Evolutionary conservation across 306 rosid genomes (phyloP).

Genomic region (Prunus armeniaca): DNA sequence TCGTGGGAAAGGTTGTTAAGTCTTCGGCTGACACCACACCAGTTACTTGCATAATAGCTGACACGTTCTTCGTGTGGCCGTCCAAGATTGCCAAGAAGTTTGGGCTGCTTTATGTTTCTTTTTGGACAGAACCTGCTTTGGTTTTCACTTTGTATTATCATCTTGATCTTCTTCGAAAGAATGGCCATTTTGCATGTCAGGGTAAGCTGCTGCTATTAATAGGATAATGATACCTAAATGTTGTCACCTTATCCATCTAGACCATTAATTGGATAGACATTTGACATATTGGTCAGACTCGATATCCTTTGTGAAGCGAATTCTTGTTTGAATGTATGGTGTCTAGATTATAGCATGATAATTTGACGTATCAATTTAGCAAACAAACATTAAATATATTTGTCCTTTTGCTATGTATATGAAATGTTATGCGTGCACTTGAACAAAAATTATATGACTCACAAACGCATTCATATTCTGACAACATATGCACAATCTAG

Average conservation of each 20-base stretch:
- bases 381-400: too few relatives aligned
- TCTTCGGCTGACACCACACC: constrained; percentile 1
- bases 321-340: neutral
- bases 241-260: neutral
- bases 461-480: neutral
- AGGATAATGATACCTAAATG: too few relatives aligned
- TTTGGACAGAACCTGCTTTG: constrained; percentile 64
- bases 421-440: too few relatives aligned
- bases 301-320: too few relatives aligned
- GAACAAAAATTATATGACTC: too few relatives aligned
- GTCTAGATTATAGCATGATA: too few relatives aligned
- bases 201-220: constrained; percentile 14
- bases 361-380: too few relatives aligned
- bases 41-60: constrained; percentile 44
- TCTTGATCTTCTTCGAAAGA: constrained; percentile 37
- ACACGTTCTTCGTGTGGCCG: constrained; percentile 62
- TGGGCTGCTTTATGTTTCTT: constrained; percentile 33
- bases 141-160: constrained; percentile 51
- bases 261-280: neutral
- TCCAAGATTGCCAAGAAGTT: constrained; percentile 43
- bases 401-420: neutral
- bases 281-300: too few relatives aligned
- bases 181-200: constrained; percentile 47
- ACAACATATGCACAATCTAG: neutral
- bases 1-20: constrained; percentile 27